phyloP scores from a whole-genome alignment of 768 basidiomycete species.

The Cystofilobasidium macerans region DNA sequence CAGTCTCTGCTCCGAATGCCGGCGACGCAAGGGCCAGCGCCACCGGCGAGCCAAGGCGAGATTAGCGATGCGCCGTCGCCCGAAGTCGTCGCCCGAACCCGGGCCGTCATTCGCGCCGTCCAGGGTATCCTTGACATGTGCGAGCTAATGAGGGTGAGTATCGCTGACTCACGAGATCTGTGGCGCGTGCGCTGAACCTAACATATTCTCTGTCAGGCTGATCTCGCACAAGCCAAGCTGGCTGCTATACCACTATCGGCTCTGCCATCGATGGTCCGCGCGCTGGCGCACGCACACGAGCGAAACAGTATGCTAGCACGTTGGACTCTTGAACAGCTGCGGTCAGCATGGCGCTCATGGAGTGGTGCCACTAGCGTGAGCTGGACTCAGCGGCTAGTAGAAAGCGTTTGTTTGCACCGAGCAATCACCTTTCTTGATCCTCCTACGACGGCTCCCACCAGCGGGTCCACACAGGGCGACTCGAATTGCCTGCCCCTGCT shows the following conservation, averaged over 20 bases:
- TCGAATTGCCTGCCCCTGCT: background rate
- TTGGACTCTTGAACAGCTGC: background rate
- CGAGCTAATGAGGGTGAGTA: constrained; percentile 16
- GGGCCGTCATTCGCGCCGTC: background rate
- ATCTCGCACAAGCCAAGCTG: background rate
- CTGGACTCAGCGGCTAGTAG: background rate
- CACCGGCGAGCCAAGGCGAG: background rate
- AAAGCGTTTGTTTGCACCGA: background rate
- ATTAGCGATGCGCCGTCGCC: background rate
- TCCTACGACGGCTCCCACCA: background rate
- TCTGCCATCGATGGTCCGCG: constrained; percentile 11
- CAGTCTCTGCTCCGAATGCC: background rate
- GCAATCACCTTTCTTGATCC: background rate
- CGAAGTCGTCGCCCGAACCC: background rate
- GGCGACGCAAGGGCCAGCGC: background rate
- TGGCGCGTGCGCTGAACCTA: background rate
- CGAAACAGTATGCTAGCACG: background rate
- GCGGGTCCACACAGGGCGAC: background rate
- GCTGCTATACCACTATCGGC: constrained; percentile 6
- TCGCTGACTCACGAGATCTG: background rate
- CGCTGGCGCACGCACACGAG: constrained; percentile 13
- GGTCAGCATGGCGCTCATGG: background rate
- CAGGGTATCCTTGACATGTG: constrained; percentile 7
- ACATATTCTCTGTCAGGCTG: background rate
- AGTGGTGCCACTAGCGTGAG: too few species aligned